Base-by-base conservation (phyloP, 2,329 filamentous ascomycete species). In the Alternaria sp. region DNA sequence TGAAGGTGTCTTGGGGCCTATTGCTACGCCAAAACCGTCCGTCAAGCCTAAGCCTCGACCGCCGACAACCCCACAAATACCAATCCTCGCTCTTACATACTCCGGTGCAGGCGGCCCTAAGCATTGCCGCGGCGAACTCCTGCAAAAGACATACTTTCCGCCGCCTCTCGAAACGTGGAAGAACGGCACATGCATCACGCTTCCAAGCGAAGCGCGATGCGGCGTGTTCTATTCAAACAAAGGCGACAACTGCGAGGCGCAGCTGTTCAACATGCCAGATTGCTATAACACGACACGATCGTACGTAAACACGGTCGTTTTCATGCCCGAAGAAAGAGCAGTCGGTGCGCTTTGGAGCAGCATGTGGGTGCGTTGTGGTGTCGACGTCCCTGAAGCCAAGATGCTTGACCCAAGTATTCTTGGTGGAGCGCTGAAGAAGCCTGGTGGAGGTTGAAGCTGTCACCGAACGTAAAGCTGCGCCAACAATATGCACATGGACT, bases 291-390 rank as follows among this genome's bases (percentile, higher is more conserved):
- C 71, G 1, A 69, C 70, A 1, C 57, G 61, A 28, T 72, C 72
- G 3, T 77, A 71, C 55, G 70, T 78, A 11, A 79, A 78, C 15
- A 79, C 76, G 0, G 75, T 76, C 0, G 76, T 79, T 0, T 79
- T 78, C 59, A 77, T 79, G 74, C 76, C 76, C 3, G 77, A 80
- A 43, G 75, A 78, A 54, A 69, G 75, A 32, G 55, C 73, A 8
- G 72, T 76, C 2, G 77, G 76, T 6, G 76, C 72, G 11, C 57
- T 74, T 8, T 79, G 77, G 77, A 75, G 60, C 44, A 79, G 76
- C 59, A 79, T 79, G 76, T 77, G 58, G 32, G 71, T 79, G 5
- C 72, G 64, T 26, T 79, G 77, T 63, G 75, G 76, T 19, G 68
- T 79, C 7, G 72, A 76, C 9, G 72, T 71, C 15, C 69, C 73